Percentiles rank a stretch among this genome's conserved stretches.
phyloP scores from a whole-genome alignment of 495 filamentous ascomycete genomes.

The Trichoderma orchidacearum region DNA sequence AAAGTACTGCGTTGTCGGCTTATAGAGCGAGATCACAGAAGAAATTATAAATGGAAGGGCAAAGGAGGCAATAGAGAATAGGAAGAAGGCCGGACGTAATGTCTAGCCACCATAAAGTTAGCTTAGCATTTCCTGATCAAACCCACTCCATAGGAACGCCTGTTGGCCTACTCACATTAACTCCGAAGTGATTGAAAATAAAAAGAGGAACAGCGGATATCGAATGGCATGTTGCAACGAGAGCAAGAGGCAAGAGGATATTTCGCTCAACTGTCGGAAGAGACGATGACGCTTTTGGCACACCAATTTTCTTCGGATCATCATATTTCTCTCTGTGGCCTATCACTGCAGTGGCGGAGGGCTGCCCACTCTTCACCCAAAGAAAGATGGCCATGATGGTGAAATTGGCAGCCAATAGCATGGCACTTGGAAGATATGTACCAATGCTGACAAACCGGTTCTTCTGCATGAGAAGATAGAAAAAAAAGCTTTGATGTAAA shows the following conservation, averaged over 20 bases:
- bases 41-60: slow-evolving; percentile 47
- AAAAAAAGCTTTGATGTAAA: slow-evolving; percentile 98
- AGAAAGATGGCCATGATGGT: slow-evolving; percentile 87
- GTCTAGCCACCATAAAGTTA: slow-evolving; percentile 23
- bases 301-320: neutral
- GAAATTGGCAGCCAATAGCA: slow-evolving; percentile 89
- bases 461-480: slow-evolving; percentile 84
- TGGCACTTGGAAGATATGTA: slow-evolving; percentile 91
- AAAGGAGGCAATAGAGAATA: slow-evolving; percentile 42
- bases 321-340: slow-evolving; percentile 7
- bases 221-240: slow-evolving; percentile 60
- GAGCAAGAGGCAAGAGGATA: slow-evolving; percentile 61
- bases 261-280: slow-evolving; percentile 46
- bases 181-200: slow-evolving; percentile 63
- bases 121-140: slow-evolving; percentile 6
- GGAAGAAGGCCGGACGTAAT: slow-evolving; percentile 41
- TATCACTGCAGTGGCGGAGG: slow-evolving; percentile 9
- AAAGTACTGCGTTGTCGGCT: slow-evolving; percentile 53
- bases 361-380: slow-evolving; percentile 73
- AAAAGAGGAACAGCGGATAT: slow-evolving; percentile 75
- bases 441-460: slow-evolving; percentile 95
- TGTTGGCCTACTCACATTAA: slow-evolving; percentile 32
- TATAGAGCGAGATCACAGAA: slow-evolving; percentile 30
- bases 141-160: neutral
- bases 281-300: slow-evolving; percentile 7